Evolutionary conservation across 1,284 basidiomycete genomes (phyloP).

Genomic region (Retiboletus fuscus): DNA sequence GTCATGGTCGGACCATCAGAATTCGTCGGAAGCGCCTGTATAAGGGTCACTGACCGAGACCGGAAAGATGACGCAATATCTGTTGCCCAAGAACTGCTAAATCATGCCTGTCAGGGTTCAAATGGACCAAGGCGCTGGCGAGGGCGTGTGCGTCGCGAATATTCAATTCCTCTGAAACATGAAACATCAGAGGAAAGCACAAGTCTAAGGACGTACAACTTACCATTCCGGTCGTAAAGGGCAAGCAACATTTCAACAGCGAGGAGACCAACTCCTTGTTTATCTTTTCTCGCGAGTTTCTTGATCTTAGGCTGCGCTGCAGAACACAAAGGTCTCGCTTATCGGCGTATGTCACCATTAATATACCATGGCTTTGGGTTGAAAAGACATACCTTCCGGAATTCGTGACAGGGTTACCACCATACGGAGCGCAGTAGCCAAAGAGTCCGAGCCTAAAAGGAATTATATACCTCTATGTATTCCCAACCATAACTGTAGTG

Average conservation of each 20-base stretch:
- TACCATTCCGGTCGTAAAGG: constrained; percentile 28
- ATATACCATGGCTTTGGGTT: too few relatives aligned
- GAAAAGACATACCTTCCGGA: constrained; percentile 23
- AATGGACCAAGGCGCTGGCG: constrained; percentile 25
- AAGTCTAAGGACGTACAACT: not conserved
- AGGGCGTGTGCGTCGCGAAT: constrained; percentile 23
- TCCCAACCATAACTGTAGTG: not conserved
- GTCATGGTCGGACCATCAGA: not conserved
- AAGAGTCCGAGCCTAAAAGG: constrained; percentile 23
- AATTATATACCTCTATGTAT: not conserved
- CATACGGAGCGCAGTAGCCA: constrained; percentile 37
- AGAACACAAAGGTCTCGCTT: constrained; percentile 28
- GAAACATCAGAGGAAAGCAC: not conserved
- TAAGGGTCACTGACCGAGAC: constrained; percentile 31
- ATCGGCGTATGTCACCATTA: too few relatives aligned
- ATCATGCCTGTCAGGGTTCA: constrained; percentile 7
- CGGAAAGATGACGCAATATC: constrained; percentile 34
- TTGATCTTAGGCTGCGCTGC: constrained; percentile 22
- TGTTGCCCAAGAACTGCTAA: constrained; percentile 13
- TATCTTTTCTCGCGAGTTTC: constrained; percentile 29
- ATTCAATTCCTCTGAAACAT: constrained; percentile 24
- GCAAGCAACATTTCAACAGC: constrained; percentile 39
- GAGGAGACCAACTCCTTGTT: constrained; percentile 35
- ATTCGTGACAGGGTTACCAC: constrained; percentile 33
- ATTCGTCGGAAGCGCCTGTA: not conserved